A percentile compares a stretch with the other conserved stretches of the same genome.
Evolutionary conservation across 805 yeast genomes (phyloP).

Genomic region (Hanseniaspora meyeri): DNA sequence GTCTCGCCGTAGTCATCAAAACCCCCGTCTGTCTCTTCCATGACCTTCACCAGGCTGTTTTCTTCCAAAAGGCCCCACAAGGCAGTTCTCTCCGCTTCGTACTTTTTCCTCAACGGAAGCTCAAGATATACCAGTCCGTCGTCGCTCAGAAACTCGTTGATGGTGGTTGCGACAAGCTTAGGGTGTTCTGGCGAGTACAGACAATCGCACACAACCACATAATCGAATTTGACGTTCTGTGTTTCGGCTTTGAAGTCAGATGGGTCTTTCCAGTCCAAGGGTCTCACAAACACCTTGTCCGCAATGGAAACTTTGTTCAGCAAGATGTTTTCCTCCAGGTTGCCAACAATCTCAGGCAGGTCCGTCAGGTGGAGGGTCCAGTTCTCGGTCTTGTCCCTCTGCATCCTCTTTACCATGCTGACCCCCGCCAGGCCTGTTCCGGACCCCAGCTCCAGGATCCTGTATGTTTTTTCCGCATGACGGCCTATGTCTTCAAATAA

Average conservation of each 20-base stretch:
- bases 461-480: conserved; percentile 15
- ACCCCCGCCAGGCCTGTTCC: conserved; percentile 92
- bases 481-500: background rate
- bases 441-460: conserved; percentile 70
- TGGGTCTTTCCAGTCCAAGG: conserved; percentile 72
- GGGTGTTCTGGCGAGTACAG: conserved; percentile 80
- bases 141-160: conserved; percentile 36
- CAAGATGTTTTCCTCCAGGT: conserved; percentile 46
- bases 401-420: conserved; percentile 32
- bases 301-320: conserved; percentile 18
- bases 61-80: conserved; percentile 46
- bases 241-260: conserved; percentile 26
- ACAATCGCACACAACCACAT: conserved; percentile 74
- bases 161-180: conserved; percentile 49
- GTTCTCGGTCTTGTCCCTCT: conserved; percentile 12
- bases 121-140: conserved; percentile 44
- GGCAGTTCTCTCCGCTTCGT: conserved; percentile 47
- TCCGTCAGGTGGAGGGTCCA: conserved; percentile 55
- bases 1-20: conserved; percentile 77
- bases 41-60: conserved; percentile 21
- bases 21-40: conserved; percentile 45
- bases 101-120: conserved; percentile 60
- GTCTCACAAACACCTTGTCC: conserved; percentile 30
- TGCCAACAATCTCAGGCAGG: conserved; percentile 61
- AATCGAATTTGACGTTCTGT: conserved; percentile 33